Conservation (phyloP, 2,329 filamentous ascomycete genomes). For the Xenoacremonium recifei region DNA sequence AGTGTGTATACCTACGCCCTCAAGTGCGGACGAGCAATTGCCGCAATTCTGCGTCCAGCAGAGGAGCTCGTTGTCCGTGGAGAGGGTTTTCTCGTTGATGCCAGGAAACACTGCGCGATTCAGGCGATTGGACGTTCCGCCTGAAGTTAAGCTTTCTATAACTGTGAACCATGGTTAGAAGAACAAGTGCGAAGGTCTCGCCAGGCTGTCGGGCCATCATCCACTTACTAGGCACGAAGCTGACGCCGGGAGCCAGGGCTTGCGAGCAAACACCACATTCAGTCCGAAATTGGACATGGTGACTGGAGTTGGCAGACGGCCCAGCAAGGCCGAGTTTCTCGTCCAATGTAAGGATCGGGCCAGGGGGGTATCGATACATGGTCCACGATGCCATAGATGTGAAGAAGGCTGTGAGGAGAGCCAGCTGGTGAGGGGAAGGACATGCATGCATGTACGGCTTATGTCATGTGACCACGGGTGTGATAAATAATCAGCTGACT, state of each 20-base stretch:
- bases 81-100: neutral
- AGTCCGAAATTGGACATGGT: too few relatives aligned
- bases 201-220: neutral
- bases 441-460: too few relatives aligned
- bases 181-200: neutral
- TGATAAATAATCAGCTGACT: too few relatives aligned
- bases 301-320: too few relatives aligned
- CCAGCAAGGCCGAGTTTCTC: too few relatives aligned
- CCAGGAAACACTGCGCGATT: neutral
- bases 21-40: neutral
- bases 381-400: too few relatives aligned
- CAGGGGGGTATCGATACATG: too few relatives aligned
- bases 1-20: neutral
- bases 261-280: neutral
- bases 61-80: neutral
- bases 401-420: too few relatives aligned
- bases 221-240: neutral
- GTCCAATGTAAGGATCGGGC: too few relatives aligned
- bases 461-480: too few relatives aligned
- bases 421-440: too few relatives aligned
- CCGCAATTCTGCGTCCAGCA: neutral
- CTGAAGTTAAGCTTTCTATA: neutral
- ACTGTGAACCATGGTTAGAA: neutral
- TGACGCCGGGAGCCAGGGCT: neutral
- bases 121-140: neutral